Evolutionary conservation across 2,329 filamentous ascomycete genomes (phyloP), one percentile per base, ranked within the genome.

Genomic region (Thielaviopsis populi): DNA sequence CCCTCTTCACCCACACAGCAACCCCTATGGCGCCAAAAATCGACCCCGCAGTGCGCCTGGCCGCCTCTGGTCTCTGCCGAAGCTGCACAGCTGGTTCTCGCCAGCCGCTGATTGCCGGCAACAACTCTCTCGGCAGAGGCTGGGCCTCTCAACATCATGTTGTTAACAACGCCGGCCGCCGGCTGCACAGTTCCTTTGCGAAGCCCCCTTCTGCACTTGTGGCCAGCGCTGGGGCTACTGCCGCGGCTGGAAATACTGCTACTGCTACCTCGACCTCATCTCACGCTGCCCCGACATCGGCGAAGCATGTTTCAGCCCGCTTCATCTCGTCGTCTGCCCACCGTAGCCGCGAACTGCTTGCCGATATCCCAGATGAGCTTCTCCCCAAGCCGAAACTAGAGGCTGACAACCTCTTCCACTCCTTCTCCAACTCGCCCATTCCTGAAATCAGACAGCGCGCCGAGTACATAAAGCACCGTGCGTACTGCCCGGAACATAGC

Each of bases 401-500:
- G 67, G 80, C 84, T 61, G 84, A 95, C 75, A 87, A 96, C 72
- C 85, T 99, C 64, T 99, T 97, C 78, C 92, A 99, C 75, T 84
- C 89, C 10, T 95, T 94, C 74, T 89, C 89, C 42, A 80, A 86
- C 68, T 99, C 94, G 15, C 94, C 95, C 8, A 88, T 92, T 50
- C 87, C 89, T 46, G 87, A 88, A 67, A 96, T 99, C 68, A 85
- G 92, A 69, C 84, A 85, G 70, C 86, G 94, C 69, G 94, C 92
- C 33, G 88, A 88, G 10, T 95, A 89, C 71, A 97, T 97, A 76
- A 89, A 86, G 72, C 88, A 95, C 71, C 90, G 96, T 77, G 92
- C 92, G 15, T 88, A 90, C 74, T 99, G 94, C 71, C 89, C 94
- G 30, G 94, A 99, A 71, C 89, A 90, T 5, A 84, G 88, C 63